Conservation (phyloP, 345 rosid genomes). For the Camelina hispida region DNA sequence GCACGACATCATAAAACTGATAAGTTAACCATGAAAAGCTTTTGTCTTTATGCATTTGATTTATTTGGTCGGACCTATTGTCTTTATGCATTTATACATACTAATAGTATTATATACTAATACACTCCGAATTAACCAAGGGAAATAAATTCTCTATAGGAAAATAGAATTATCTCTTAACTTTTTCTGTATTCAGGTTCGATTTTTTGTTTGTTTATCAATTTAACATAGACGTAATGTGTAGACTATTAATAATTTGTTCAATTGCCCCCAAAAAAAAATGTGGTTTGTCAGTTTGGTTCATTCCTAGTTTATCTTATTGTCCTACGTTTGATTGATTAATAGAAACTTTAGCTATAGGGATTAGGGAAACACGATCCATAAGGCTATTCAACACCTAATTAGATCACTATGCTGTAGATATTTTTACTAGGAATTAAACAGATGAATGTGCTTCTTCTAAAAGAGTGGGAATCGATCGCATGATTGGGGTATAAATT, state of each 20-base stretch:
- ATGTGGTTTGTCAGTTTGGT: not conserved
- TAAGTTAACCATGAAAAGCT: slow-evolving; percentile 10
- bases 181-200: not conserved
- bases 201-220: no score
- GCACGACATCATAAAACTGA: not conserved
- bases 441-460: not conserved
- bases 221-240: no score
- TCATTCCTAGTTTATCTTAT: no score
- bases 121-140: not conserved
- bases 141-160: not conserved
- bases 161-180: not conserved
- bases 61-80: not conserved
- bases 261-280: not conserved
- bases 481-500: slow-evolving; percentile 29
- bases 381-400: no score
- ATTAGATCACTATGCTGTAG: not conserved
- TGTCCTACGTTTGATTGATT: no score
- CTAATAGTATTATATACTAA: no score
- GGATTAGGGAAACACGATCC: no score
- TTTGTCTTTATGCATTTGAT: slow-evolving; percentile 3
- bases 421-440: slow-evolving; percentile 1
- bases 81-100: not conserved
- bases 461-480: slow-evolving; percentile 3
- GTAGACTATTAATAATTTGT: not conserved
- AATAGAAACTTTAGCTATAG: no score